A percentile compares a stretch with the other conserved stretches of the same genome.
These are phyloP conservation scores for Fusarium nisikadoi DNA, from an alignment of 2,329 filamentous ascomycete species.

Conservation along the genomic window DNA sequence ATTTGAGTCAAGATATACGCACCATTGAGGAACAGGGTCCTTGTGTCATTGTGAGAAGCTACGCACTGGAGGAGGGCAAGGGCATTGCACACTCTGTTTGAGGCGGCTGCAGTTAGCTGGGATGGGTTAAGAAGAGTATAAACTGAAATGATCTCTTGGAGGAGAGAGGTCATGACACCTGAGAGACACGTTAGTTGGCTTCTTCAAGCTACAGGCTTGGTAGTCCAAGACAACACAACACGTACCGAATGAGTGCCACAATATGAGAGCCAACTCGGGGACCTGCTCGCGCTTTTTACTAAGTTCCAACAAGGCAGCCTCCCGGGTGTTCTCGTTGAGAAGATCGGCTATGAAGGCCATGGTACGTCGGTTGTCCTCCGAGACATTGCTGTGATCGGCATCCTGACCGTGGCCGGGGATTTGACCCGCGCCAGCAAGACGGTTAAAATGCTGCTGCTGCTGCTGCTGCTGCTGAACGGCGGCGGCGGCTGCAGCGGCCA, in stretches of 20 bases:
- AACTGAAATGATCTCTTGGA: conserved; percentile 98
- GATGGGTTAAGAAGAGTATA: conserved; percentile 97
- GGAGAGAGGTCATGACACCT: conserved; percentile 97
- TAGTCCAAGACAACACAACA: conserved; percentile 12
- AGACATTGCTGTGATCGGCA: conserved; percentile 72
- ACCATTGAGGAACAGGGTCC: conserved; percentile 94
- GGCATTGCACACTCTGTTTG: conserved; percentile 97
- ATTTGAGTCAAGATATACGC: conserved; percentile 44
- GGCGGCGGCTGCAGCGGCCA: conserved; percentile 57
- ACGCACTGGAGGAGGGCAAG: conserved; percentile 96
- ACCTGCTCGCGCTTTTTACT: conserved; percentile 99
- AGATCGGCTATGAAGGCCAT: conserved; percentile 92
- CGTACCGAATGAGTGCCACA: conserved; percentile 98
- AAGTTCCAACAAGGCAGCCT: conserved; percentile 91
- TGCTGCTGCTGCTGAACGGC: conserved; percentile 60
- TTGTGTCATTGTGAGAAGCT: conserved; percentile 95
- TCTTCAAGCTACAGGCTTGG: conserved; percentile 16
- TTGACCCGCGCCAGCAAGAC: conserved; percentile 66
- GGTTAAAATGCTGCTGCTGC: conserved; percentile 74
- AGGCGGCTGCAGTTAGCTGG: conserved; percentile 95
- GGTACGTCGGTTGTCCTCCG: conserved; percentile 92
- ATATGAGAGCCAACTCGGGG: conserved; percentile 91
- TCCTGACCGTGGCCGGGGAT: conserved; percentile 64
- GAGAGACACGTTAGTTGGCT: conserved; percentile 27
- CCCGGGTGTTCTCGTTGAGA: conserved; percentile 85